A percentile compares a stretch with the other conserved stretches of the same genome.
These are phyloP conservation scores for Erythrobasidium hasegawianum DNA, from an alignment of 1,284 basidiomycete species.

Conservation along the genomic window DNA sequence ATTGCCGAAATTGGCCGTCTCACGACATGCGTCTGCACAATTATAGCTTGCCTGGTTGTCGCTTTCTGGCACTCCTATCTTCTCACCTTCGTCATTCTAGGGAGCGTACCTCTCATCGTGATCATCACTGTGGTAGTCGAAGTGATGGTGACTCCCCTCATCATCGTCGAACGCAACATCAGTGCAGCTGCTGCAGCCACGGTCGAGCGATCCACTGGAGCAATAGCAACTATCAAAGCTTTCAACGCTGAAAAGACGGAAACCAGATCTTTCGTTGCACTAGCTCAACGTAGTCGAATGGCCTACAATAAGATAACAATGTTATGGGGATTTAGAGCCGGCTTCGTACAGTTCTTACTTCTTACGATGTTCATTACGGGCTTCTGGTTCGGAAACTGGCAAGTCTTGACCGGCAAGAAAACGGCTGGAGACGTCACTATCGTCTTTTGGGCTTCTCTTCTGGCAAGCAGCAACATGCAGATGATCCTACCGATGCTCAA, in stretches of 20 bases:
- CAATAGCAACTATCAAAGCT: conserved; percentile 89
- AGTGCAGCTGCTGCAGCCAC: conserved; percentile 70
- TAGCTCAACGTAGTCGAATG: conserved; percentile 55
- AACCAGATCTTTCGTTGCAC: conserved; percentile 53
- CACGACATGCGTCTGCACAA: conserved; percentile 75
- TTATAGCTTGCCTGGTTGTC: conserved; percentile 71
- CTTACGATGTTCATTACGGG: conserved; percentile 94
- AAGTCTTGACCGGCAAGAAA: conserved; percentile 69
- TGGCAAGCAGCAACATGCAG: conserved; percentile 80
- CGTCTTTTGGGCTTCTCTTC: conserved; percentile 93
- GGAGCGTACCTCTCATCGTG: conserved; percentile 77
- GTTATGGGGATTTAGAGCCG: conserved; percentile 72
- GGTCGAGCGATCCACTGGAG: conserved; percentile 69
- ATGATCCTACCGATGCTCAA: conserved; percentile 77
- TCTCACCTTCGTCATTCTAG: conserved; percentile 85
- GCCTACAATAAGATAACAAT: conserved; percentile 57
- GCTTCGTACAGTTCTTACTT: conserved; percentile 68
- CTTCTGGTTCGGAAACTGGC: conserved; percentile 90
- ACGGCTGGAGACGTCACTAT: conserved; percentile 78
- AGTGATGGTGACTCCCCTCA: conserved; percentile 60
- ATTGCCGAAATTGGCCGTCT: conserved; percentile 72
- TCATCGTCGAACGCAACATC: conserved; percentile 63
- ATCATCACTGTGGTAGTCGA: conserved; percentile 73
- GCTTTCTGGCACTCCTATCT: conserved; percentile 75
- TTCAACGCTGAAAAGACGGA: conserved; percentile 81